Evolutionary conservation across 2,329 filamentous ascomycete genomes (phyloP).

Genomic region (Daldinia sp.): DNA sequence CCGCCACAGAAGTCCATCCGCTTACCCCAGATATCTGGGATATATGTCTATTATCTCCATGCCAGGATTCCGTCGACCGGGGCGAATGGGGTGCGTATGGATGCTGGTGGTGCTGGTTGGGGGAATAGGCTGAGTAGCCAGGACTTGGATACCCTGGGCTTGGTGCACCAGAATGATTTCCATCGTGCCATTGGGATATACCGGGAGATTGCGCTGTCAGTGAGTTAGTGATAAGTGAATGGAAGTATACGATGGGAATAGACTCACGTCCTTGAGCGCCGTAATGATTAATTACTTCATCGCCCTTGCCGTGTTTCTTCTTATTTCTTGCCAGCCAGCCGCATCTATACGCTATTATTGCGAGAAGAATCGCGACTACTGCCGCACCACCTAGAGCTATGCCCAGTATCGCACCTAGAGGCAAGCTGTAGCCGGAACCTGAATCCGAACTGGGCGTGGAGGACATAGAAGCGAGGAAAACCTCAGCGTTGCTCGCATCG

Average conservation of each 20-base stretch:
- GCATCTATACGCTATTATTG: slow-evolving; percentile 41
- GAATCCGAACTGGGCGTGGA: slow-evolving; percentile 18
- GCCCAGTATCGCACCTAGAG: slow-evolving; percentile 42
- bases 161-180: slow-evolving; percentile 16
- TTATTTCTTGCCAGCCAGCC: slow-evolving; percentile 41
- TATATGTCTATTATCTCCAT: slow-evolving; percentile 27
- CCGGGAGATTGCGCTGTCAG: slow-evolving; percentile 31
- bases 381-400: slow-evolving; percentile 41
- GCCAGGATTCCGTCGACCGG: slow-evolving; percentile 26
- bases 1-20: slow-evolving; percentile 25
- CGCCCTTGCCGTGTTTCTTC: slow-evolving; percentile 30
- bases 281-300: slow-evolving; percentile 20
- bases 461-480: slow-evolving; percentile 36
- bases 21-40: slow-evolving; percentile 37
- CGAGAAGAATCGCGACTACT: slow-evolving; percentile 41
- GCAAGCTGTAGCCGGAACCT: slow-evolving; percentile 21
- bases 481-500: slow-evolving; percentile 35
- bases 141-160: slow-evolving; percentile 27
- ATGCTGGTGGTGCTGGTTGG: slow-evolving; percentile 22
- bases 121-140: slow-evolving; percentile 36
- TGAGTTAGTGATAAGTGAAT: slow-evolving; percentile 4
- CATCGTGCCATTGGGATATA: slow-evolving; percentile 32
- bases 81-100: slow-evolving; percentile 14
- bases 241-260: background rate
- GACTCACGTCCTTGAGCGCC: slow-evolving; percentile 26